Evolutionary conservation across 345 rosid genomes (phyloP), one percentile per base, ranked within the genome.

Genomic region (Salix exigua): DNA sequence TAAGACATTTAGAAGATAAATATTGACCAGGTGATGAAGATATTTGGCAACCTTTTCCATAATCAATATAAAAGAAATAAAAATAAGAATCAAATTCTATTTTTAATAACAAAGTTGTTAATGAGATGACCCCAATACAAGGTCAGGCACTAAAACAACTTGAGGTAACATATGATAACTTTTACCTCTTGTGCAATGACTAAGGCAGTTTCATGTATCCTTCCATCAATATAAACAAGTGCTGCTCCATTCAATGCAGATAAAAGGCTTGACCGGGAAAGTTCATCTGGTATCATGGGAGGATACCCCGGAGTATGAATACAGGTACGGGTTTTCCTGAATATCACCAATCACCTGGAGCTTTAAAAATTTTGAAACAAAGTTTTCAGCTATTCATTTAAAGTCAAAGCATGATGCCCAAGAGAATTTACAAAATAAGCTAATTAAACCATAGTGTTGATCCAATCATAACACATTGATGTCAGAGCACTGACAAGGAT

Each of bases 301-400:
- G 97, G 99, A 63, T 82, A 38, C 73, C 97, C 99, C 37, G 94
- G 91, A 30, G 97, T 90, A 71, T 93, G 93, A 73, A 93, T 95
- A 82, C 98, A 95, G 37, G 99, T 95, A 9, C 99, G 97, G 25
- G 97, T 95, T 83, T 89, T 88, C 87, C 99, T 95, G 87, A 62
- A 85, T 75, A 71, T 58, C 19, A 67, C 58, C 65, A 72, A 76
- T 68, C 51, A 63, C 30, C 31, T 17, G 14, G 46, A 26, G 38
- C 23, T 48, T 37, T 68, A 26, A 14, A 42, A 68, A 14, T 58
- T 58, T n/a, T 42, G 46, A 17, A 63, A n/a, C 5, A 9, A 26
- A 12, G 33, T 44, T 31, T 62, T 61, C 8, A n/a, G 50, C 72
- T 25, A 75, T 50, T 21, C 63, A 25, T 77, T 64, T 48, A 14